Base-by-base conservation (phyloP, 345 rosid species). In the Cardamine occulta region DNA sequence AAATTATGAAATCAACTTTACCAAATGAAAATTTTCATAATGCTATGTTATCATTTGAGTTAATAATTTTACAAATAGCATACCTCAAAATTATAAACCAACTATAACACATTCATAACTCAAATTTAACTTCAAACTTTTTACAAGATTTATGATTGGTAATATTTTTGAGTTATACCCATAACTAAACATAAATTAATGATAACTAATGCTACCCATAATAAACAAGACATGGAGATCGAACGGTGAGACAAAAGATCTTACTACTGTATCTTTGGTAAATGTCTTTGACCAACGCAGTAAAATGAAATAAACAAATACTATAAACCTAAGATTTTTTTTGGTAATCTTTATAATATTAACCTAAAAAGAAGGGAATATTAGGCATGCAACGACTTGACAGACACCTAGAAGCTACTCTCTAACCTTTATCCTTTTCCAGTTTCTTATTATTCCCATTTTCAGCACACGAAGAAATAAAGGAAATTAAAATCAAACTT, bases 361-460 rank as follows among this genome's bases (percentile, higher is more conserved):
- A 17, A 39, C 63, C 15, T n/a, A 21, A 53, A 72, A 26, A 44
- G 55, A 15, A 63, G 8, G 31, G 72, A 74, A 66, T 45, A 65
- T 47, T 74, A 74, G 72, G 72, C 72, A 74, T 74, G 78, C 66
- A 45, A 56, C 21, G 58, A 66, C 56, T 34, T 74, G 72, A 66
- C 73, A 74, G 72, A 74, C 72, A 42, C 72, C 60, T 74, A 74
- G 59, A 37, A 65, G 65, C 58, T 74, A 55, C 58, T 15, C 57
- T 52, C 32, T 15, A 18, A 18, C 68, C 37, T 72, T 18, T 73
- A 21, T 37, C 62, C 9, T 54, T 68, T 68, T 37, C 60, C 8
- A 19, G 2, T 49, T 18, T 49, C 14, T 19, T 49, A 8, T 49
- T 60, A 60, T 24, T 26, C 35, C n/a, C 35, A 39, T 14, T 39